Evolutionary conservation across 2,329 filamentous ascomycete genomes (phyloP), one percentile per base, ranked within the genome.

Genomic region (Talaromyces sp.): DNA sequence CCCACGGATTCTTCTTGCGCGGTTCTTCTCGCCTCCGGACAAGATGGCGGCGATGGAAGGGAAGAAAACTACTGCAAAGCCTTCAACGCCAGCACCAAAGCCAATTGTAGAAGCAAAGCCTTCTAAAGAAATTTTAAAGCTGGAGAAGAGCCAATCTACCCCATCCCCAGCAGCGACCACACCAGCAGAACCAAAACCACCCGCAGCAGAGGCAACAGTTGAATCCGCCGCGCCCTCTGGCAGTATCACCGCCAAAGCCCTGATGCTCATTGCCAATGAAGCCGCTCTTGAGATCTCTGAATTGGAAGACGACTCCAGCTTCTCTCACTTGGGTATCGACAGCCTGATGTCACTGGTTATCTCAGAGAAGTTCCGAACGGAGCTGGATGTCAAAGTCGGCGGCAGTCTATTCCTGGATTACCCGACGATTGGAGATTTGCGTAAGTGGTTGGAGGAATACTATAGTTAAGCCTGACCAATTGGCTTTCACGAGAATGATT

Each of bases 21-120:
- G 70, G 1, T 78, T 80, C 68, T 78, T 80, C 67, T 75, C 73
- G 8, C 62, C 71, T 1, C 67, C 70, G 1, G 73, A 75, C 41
- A 63, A 54, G 50, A 56, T 41, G 14, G 49, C 56, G 26, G 26
- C 55, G 1, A 51, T 43, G 41, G 29, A 49, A 27, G 27, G 31
- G 14, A 21, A 55, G 14, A 50, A 26, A 27, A 46, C 26, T 41
- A 29, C 21, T 54, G 19, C 31, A 41, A 14, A 35, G 35, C 19
- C 35, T 24, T 19, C 55, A 27, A 19, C 8, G 13, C 38, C 38
- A 57, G 27, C 0, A 24, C 8, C 55, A 21, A 35, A 7, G n/a
- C 27, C 21, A 13, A 14, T 21, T 21, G 4, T 29, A 27, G 49
- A 27, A 4, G 14, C 49, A 29, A 52, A n/a, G 26, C 49, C 43